A percentile compares a stretch with the other conserved stretches of the same genome.
These are phyloP conservation scores for Cyclocybe cylindracea DNA, from an alignment of 768 basidiomycete species.

Conservation along the genomic window DNA sequence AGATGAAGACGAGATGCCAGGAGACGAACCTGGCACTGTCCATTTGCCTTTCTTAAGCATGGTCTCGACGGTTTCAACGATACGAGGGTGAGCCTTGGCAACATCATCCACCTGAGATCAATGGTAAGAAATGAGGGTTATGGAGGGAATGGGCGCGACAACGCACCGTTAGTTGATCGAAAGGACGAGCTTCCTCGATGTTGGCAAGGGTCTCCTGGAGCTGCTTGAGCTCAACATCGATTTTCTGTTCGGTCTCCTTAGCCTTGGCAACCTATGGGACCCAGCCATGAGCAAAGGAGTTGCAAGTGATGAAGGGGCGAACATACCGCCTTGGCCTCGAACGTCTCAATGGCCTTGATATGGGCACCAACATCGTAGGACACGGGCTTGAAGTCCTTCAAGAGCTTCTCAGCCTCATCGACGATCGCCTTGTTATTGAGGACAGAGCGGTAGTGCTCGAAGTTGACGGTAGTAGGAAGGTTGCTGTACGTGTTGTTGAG, in stretches of 20 bases:
- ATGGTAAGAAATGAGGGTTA: neutral
- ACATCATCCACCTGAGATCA: conserved; percentile 78
- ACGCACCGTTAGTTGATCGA: conserved; percentile 93
- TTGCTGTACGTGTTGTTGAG: conserved; percentile 60
- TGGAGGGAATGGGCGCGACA: neutral
- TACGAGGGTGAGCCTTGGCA: conserved; percentile 88
- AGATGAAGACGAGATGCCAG: neutral
- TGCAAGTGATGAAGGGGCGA: conserved; percentile 8
- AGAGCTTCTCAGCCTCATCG: conserved; percentile 87
- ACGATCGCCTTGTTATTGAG: conserved; percentile 93
- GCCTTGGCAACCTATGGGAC: conserved; percentile 76
- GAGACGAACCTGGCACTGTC: conserved; percentile 83
- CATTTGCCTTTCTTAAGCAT: conserved; percentile 99
- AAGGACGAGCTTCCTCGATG: conserved; percentile 96
- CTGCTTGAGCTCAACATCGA: conserved; percentile 87
- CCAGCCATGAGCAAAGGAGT: neutral
- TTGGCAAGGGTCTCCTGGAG: conserved; percentile 93
- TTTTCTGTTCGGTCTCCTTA: conserved; percentile 85
- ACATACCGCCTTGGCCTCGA: conserved; percentile 90
- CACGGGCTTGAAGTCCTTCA: conserved; percentile 90
- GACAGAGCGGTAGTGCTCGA: conserved; percentile 87
- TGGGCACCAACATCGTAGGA: conserved; percentile 90
- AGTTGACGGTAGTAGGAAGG: conserved; percentile 84
- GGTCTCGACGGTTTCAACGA: conserved; percentile 86
- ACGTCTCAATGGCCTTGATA: conserved; percentile 94